Evolutionary conservation across 371 early-diverging fungal genomes (phyloP).

Genomic region (Mortierella sp.): DNA sequence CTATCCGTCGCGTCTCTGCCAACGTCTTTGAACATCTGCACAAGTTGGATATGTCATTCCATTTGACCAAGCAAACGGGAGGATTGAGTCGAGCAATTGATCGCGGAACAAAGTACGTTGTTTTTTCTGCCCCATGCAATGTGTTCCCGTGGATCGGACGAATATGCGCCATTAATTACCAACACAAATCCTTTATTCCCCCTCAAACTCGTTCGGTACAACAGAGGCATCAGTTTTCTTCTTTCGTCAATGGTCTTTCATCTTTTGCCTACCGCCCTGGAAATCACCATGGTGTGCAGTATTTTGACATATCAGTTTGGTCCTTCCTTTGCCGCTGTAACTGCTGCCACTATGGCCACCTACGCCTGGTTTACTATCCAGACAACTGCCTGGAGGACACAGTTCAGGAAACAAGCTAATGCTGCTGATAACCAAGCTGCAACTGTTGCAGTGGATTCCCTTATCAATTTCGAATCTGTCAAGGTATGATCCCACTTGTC

Average conservation of each 20-base stretch:
- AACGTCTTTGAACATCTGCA: slow-evolving; percentile 93
- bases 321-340: slow-evolving; percentile 85
- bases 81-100: slow-evolving; percentile 96
- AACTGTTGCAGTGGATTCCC: slow-evolving; percentile 91
- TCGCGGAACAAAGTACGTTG: slow-evolving; percentile 92
- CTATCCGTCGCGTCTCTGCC: slow-evolving; percentile 89
- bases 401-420: slow-evolving; percentile 92
- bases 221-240: slow-evolving; percentile 93
- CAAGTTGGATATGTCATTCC: slow-evolving; percentile 89
- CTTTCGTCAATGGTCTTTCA: slow-evolving; percentile 95
- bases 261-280: slow-evolving; percentile 93
- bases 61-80: slow-evolving; percentile 94
- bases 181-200: not conserved
- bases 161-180: not conserved
- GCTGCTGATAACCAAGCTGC: slow-evolving; percentile 96
- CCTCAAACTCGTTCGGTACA: not conserved
- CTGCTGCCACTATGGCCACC: slow-evolving; percentile 86
- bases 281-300: slow-evolving; percentile 95
- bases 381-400: slow-evolving; percentile 90
- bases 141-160: not conserved
- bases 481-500: slow-evolving; percentile 66
- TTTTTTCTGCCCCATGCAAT: not conserved
- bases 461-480: slow-evolving; percentile 96
- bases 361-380: slow-evolving; percentile 92
- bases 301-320: slow-evolving; percentile 94